phyloP scores from a whole-genome alignment of 768 basidiomycete genomes.

The Suillus discolor region DNA sequence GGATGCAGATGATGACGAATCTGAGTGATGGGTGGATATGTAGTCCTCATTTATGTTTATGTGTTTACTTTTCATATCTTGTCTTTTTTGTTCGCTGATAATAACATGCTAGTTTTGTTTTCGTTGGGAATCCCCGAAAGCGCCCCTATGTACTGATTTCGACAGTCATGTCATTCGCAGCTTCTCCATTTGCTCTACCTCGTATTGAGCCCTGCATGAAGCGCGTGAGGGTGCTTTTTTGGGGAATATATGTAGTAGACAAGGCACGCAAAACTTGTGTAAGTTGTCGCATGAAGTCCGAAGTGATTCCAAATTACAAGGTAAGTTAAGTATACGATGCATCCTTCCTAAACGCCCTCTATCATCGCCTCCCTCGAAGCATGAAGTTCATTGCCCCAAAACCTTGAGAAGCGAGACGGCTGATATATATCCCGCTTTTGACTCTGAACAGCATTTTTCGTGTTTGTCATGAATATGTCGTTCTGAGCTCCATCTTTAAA shows the following conservation, averaged over 20 bases:
- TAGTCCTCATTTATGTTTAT: neutral
- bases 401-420: slow-evolving; percentile 2
- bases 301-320: neutral
- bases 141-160: neutral
- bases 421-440: neutral
- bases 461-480: slow-evolving; percentile 37
- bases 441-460: neutral
- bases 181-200: slow-evolving; percentile 37
- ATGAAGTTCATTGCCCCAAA: slow-evolving; percentile 1
- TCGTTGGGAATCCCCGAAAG: neutral
- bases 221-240: slow-evolving; percentile 35
- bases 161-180: slow-evolving; percentile 13
- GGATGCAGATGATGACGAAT: slow-evolving; percentile 81
- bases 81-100: neutral
- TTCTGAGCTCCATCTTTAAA: slow-evolving; percentile 47
- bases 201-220: neutral
- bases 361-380: neutral
- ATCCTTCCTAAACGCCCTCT: neutral
- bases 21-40: slow-evolving; percentile 34
- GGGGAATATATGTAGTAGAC: slow-evolving; percentile 55
- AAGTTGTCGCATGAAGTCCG: slow-evolving; percentile 20
- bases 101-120: neutral
- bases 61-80: slow-evolving; percentile 1
- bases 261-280: slow-evolving; percentile 47
- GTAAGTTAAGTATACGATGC: neutral